phyloP scores from a whole-genome alignment of 495 filamentous ascomycete genomes.

The Platismatia glauca region DNA sequence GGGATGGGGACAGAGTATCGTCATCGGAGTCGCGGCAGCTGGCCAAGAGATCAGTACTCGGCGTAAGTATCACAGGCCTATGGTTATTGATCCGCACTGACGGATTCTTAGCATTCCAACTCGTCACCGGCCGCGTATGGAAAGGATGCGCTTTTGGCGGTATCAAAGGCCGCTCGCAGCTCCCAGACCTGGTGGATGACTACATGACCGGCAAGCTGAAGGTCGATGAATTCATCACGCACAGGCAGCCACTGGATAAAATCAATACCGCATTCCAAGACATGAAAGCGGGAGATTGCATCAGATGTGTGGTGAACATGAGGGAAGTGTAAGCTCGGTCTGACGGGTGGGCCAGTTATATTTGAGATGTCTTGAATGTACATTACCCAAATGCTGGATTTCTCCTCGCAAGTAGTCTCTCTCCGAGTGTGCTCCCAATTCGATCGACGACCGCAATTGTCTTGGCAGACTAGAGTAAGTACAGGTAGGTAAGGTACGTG shows the following conservation, averaged over 20 bases:
- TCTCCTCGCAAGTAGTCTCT: no score
- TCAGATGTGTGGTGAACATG: conserved; percentile 66
- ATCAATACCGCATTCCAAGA: conserved; percentile 87
- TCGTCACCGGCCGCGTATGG: conserved; percentile 96
- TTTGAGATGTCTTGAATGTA: neutral
- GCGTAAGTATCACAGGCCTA: conserved; percentile 50
- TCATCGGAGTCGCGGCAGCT: conserved; percentile 95
- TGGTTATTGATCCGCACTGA: conserved; percentile 17
- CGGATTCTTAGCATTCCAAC: conserved; percentile 71
- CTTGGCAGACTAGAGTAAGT: no score
- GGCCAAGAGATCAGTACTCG: conserved; percentile 94
- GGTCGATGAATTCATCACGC: conserved; percentile 99
- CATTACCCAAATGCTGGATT: no score
- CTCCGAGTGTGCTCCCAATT: no score
- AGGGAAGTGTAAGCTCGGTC: conserved; percentile 17
- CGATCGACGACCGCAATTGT: no score
- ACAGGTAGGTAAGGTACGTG: no score
- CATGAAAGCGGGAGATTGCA: conserved; percentile 96
- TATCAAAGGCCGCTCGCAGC: conserved; percentile 92
- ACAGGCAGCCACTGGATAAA: conserved; percentile 66
- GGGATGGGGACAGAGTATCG: conserved; percentile 96
- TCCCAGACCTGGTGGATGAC: conserved; percentile 80
- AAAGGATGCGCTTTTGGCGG: conserved; percentile 96
- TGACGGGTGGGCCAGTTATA: neutral
- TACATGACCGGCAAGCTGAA: conserved; percentile 85